A percentile compares a stretch with the other conserved stretches of the same genome.
Evolutionary conservation across 73 alveolate species (phyloP).

Genomic region (Effrenium voratum): DNA sequence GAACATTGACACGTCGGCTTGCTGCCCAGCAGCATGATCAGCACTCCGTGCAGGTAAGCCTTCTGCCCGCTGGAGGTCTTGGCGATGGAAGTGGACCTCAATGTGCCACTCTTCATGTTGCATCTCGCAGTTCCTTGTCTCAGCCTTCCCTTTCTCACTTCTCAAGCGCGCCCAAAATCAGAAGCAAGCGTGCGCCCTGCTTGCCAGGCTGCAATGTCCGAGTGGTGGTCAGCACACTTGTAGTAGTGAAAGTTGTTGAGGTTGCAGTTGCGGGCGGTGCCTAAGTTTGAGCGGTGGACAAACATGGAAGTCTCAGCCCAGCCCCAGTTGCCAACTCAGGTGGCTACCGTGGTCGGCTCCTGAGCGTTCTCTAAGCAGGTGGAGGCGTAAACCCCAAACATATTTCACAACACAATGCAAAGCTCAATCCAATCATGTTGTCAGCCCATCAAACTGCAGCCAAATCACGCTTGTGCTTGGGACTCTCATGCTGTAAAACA

Average conservation of each 20-base stretch:
- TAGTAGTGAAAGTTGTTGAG: slow-evolving; percentile 11
- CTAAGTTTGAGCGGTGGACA: neutral
- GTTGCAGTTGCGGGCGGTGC: neutral
- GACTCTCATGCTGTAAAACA: slow-evolving; percentile 67
- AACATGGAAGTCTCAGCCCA: neutral
- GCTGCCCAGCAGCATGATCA: slow-evolving; percentile 17
- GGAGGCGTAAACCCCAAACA: neutral
- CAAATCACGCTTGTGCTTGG: slow-evolving; percentile 23
- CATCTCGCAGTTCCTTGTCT: neutral
- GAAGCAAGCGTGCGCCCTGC: no score
- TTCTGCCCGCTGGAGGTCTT: neutral
- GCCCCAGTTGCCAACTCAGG: neutral
- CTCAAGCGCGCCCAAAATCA: no score
- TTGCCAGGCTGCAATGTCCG: neutral
- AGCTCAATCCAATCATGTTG: neutral
- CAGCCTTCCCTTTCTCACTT: neutral
- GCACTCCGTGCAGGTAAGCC: neutral
- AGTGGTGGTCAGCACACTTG: neutral
- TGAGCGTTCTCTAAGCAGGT: neutral
- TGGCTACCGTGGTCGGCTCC: slow-evolving; percentile 15
- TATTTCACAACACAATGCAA: neutral
- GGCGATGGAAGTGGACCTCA: neutral
- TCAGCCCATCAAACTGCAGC: neutral
- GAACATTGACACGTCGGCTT: neutral
- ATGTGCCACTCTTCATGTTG: neutral